Evolutionary conservation across 2,329 filamentous ascomycete genomes (phyloP).

Genomic region (Aureobasidium lini): DNA sequence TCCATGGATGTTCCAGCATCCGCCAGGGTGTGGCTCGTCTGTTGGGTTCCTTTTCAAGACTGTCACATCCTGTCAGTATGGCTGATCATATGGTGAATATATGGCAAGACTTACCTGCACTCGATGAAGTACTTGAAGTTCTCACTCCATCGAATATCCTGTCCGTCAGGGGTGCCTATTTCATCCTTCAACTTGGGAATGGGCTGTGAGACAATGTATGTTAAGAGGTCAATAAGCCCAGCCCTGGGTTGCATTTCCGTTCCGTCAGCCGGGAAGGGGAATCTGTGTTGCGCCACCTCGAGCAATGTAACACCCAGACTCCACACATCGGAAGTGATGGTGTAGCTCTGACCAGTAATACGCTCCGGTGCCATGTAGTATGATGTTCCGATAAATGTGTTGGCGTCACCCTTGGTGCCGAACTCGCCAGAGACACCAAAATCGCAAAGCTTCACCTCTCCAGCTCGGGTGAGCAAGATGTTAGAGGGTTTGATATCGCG

Average conservation of each 20-base stretch:
- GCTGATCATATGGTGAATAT: not conserved
- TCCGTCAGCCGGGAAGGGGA: slow-evolving; percentile 94
- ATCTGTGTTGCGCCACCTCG: slow-evolving; percentile 98
- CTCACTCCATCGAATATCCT: slow-evolving; percentile 87
- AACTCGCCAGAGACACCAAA: slow-evolving; percentile 98
- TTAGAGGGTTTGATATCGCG: slow-evolving; percentile 98
- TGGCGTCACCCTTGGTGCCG: slow-evolving; percentile 95
- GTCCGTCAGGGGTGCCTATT: slow-evolving; percentile 50
- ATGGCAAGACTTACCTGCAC: slow-evolving; percentile 74
- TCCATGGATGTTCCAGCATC: slow-evolving; percentile 99
- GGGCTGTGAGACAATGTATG: slow-evolving; percentile 92
- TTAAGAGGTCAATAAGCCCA: slow-evolving; percentile 87
- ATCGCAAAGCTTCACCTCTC: slow-evolving; percentile 95
- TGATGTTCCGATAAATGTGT: slow-evolving; percentile 96
- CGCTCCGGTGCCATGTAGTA: slow-evolving; percentile 98
- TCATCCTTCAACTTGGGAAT: slow-evolving; percentile 96
- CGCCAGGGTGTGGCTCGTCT: slow-evolving; percentile 92
- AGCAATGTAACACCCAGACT: slow-evolving; percentile 91
- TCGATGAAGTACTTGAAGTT: slow-evolving; percentile 99
- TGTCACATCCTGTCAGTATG: slow-evolving; percentile 35
- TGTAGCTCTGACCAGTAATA: slow-evolving; percentile 96
- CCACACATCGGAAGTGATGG: slow-evolving; percentile 98
- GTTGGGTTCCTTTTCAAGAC: slow-evolving; percentile 85
- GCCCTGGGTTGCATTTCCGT: slow-evolving; percentile 91
- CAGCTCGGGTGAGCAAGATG: slow-evolving; percentile 84